Percentiles rank a stretch among this genome's conserved stretches.
phyloP scores from a whole-genome alignment of 2,329 filamentous ascomycete genomes.

The Spiromastix sp. region DNA sequence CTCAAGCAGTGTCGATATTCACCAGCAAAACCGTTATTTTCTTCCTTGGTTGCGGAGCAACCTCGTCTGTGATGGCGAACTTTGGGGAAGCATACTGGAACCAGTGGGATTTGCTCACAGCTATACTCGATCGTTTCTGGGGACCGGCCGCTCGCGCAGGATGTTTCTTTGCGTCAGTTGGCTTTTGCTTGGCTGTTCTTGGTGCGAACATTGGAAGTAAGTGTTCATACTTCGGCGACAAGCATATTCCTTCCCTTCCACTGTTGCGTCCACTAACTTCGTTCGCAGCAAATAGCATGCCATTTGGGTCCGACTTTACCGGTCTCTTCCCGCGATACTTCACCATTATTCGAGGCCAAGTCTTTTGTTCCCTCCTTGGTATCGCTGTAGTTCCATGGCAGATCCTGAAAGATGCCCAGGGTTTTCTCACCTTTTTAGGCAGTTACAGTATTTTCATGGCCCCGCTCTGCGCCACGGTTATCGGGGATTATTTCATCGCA shows the following conservation, averaged over 20 bases:
- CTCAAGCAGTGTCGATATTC: not conserved
- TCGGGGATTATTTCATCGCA: not conserved
- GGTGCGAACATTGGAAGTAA: not conserved
- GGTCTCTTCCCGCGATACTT: constrained; percentile 11
- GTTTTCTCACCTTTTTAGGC: constrained; percentile 18
- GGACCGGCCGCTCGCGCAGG: not conserved
- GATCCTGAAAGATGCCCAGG: constrained; percentile 14
- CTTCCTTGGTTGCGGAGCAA: not conserved
- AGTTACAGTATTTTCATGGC: constrained; percentile 21
- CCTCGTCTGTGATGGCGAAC: not conserved
- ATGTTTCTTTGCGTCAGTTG: not conserved
- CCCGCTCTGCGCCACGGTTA: constrained; percentile 6
- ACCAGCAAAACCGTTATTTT: not conserved
- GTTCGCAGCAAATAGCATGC: constrained; percentile 4
- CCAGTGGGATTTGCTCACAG: not conserved
- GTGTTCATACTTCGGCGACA: not conserved
- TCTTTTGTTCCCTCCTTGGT: constrained; percentile 13
- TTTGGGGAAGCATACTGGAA: not conserved
- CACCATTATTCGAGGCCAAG: constrained; percentile 14
- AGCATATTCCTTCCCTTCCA: not conserved
- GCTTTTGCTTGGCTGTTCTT: not conserved
- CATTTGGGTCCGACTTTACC: constrained; percentile 10
- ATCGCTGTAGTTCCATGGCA: constrained; percentile 19
- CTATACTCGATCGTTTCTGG: not conserved
- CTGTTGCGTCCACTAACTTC: not conserved